Evolutionary conservation across 2,329 filamentous ascomycete genomes (phyloP), one percentile per base, ranked within the genome.

Genomic region (Trichoderma cornu-damae): DNA sequence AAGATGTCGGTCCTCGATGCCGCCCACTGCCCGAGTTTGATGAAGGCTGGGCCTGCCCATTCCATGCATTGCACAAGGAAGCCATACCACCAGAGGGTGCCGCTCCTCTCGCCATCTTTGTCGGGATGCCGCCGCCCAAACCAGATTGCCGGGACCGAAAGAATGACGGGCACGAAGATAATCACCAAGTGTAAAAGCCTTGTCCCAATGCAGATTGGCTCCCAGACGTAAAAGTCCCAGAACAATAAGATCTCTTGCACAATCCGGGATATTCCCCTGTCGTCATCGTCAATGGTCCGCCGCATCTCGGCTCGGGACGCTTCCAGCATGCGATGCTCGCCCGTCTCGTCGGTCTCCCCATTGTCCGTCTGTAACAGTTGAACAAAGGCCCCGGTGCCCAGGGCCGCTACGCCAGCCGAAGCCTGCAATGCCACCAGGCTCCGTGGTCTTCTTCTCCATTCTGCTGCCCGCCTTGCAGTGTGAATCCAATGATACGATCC

Each of bases 21-120:
- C 16, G 94, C 94, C 94, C 94, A 99, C 85, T 99, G 94, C 14
- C 94, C 94, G 55, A 99, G 83, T 85, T 99, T 99, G 75, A 99
- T 99, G 68, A 99, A 99, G 0, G 94, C 91, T 43, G 94, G 92
- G 0, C 94, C 94, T 16, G 93, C 90, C 68, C 86, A 81, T 73
- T 99, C 93, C 94, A 99, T 97, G 26, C 88, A 81, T 58, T 79
- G 81, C 8, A 97, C 91, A 37, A 99, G 73, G 67, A 96, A 94
- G 3, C 78, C 78, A 74, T 96, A 99, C 94, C 94, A 99, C 90
- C 89, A 96, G 3, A 97, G 68, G 0, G 92, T 92, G 0, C 94
- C 93, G 5, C 76, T 79, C 61, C 90, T 81, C 74, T 96, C 90
- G 62, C 89, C 84, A 64, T 90, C 86, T 58, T 80, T 81, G 32